A percentile compares a stretch with the other conserved stretches of the same genome.
Evolutionary conservation across 306 rosid species (phyloP).

Genomic region (Vicia sativa): DNA sequence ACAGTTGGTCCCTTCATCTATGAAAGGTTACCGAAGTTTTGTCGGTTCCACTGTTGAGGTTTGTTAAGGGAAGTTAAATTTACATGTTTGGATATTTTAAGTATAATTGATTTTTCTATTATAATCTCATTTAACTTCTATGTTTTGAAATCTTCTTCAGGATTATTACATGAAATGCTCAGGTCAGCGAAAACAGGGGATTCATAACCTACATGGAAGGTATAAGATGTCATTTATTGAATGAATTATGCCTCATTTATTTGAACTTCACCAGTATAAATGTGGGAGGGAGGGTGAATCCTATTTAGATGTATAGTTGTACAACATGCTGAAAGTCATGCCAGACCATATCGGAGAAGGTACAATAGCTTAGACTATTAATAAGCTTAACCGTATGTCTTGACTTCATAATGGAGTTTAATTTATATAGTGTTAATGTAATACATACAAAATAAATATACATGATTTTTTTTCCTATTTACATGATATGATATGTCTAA

Average conservation of each 20-base stretch:
- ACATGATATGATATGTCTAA: too few relatives aligned
- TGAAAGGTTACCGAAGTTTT: too few relatives aligned
- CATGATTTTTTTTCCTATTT: too few relatives aligned
- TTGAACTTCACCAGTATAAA: conserved; percentile 16
- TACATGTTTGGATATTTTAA: too few relatives aligned
- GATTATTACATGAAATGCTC: conserved; percentile 93
- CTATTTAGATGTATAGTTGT: conserved; percentile 66
- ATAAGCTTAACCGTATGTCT: too few relatives aligned
- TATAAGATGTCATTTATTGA: conserved; percentile 42
- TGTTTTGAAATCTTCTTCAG: conserved; percentile 49
- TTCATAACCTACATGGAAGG: conserved; percentile 99
- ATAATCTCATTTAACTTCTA: conserved; percentile 22
- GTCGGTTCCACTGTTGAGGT: conserved; percentile 40
- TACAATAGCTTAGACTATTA: too few relatives aligned
- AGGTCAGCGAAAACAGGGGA: conserved; percentile 89
- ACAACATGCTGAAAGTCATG: conserved; percentile 94
- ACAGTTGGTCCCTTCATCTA: too few relatives aligned
- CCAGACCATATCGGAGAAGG: too few relatives aligned
- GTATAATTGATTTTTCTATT: conserved; percentile 26
- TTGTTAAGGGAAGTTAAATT: too few relatives aligned
- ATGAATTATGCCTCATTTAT: conserved; percentile 10
- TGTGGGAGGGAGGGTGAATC: neutral
- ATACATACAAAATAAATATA: too few relatives aligned
- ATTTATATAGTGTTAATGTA: too few relatives aligned
- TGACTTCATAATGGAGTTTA: too few relatives aligned